Conservation (phyloP, 2,329 filamentous ascomycete genomes). For the Emmonsia crescens region DNA sequence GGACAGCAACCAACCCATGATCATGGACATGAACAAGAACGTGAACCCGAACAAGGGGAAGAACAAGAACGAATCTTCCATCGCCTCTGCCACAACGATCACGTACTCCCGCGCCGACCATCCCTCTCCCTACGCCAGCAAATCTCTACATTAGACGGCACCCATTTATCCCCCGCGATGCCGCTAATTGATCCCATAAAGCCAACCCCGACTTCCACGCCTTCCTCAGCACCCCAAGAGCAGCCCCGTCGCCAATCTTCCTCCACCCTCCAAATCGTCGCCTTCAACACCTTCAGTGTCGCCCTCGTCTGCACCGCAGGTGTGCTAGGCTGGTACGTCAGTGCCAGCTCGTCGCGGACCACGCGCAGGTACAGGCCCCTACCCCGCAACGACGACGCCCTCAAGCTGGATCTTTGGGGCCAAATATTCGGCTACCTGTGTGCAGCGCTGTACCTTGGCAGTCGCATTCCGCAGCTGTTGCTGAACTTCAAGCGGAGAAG, state of each 20-base stretch:
- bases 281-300: conserved; percentile 67
- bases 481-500: conserved; percentile 88
- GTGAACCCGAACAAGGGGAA: conserved; percentile 6
- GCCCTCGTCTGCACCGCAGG: conserved; percentile 76
- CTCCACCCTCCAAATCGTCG: conserved; percentile 37
- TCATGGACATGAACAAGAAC: background rate
- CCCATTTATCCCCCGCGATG: conserved; percentile 69
- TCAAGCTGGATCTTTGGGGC: conserved; percentile 64
- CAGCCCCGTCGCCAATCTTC: conserved; percentile 20
- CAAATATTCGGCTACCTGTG: conserved; percentile 93
- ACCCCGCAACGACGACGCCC: conserved; percentile 25
- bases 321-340: conserved; percentile 75
- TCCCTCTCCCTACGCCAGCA: conserved; percentile 31
- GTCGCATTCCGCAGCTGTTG: conserved; percentile 77
- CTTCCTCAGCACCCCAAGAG: conserved; percentile 9
- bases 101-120: conserved; percentile 7
- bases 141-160: conserved; percentile 48
- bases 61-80: background rate
- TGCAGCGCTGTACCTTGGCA: conserved; percentile 78
- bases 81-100: background rate
- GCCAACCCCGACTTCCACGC: conserved; percentile 16
- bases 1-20: background rate
- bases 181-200: conserved; percentile 54
- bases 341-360: conserved; percentile 36
- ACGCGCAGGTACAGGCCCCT: conserved; percentile 11